Evolutionary conservation across 495 filamentous ascomycete genomes (phyloP), one percentile per base, ranked within the genome.

Genomic region (Trichoderma virens): DNA sequence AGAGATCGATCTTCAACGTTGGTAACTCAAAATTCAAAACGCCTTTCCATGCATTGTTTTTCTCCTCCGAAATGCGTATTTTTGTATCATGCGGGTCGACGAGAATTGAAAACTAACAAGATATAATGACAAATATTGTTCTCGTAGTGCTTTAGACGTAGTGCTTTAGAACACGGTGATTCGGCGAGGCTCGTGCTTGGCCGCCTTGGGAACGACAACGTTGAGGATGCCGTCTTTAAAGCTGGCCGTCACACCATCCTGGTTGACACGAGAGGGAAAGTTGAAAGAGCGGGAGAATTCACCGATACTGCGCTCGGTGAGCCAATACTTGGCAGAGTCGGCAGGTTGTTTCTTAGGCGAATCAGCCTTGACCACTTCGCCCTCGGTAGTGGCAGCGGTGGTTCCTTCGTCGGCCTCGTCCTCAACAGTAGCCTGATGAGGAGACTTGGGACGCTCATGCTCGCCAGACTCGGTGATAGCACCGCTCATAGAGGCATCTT

Each of bases 211-310:
- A 20, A 96, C 87, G 8, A 76, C 82, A 20, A 91, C 79, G 63
- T 75, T 77, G 60, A 91, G 72, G 30, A 91, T 75, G 67, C 90
- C 77, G 76, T 83, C 75, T 69, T 79, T 71, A 73, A 82, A 70
- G 59, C 75, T 85, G 18, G 93, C 93, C 66, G 79, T 87, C 64
- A 96, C 92, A 18, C 66, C 72, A 56, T 97, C 88, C 68, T 91
- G 86, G 73, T 97, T 86, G 45, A 97, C 83, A 14, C 83, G 82
- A 13, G 71, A 73, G 0, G 91, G 85, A 81, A 98, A 96, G 62
- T 70, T 83, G 80, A 97, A 97, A 27, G 79, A 80, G 62, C 92
- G 85, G 39, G 84, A 79, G 80, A 97, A 98, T 61, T 89, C 81
- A 67, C 93, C 93, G 61, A 91, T 76, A 5, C 79, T 85, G 68